Evolutionary conservation across 257 asterid species (phyloP).

Genomic region (Plantago major): DNA sequence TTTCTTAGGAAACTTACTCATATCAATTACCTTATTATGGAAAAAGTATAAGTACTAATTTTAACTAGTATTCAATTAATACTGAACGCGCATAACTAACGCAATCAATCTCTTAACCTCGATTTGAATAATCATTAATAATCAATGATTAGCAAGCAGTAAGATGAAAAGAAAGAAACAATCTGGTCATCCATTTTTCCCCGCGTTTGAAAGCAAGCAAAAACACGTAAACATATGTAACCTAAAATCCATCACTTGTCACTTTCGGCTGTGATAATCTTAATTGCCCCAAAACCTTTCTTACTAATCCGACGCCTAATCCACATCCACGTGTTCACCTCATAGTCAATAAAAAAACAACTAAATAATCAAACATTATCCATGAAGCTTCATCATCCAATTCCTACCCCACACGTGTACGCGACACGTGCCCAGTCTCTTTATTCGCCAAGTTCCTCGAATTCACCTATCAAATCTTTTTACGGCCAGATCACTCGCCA

Average conservation of each 20-base stretch:
- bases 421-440: slow-evolving; percentile 30
- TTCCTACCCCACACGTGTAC: slow-evolving; percentile 20
- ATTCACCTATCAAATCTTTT: not conserved
- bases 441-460: slow-evolving; percentile 14
- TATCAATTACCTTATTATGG: too few relatives aligned
- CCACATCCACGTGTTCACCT: slow-evolving; percentile 32
- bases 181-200: slow-evolving; percentile 1
- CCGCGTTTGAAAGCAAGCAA: slow-evolving; percentile 14
- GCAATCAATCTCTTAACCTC: too few relatives aligned
- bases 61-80: too few relatives aligned
- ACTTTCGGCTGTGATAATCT: slow-evolving; percentile 28
- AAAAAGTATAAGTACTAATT: too few relatives aligned
- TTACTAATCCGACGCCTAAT: slow-evolving; percentile 3
- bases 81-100: too few relatives aligned
- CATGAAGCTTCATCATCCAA: slow-evolving; percentile 34
- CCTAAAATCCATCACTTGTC: slow-evolving; percentile 13
- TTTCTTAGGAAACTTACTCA: too few relatives aligned
- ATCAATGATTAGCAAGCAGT: too few relatives aligned
- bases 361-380: slow-evolving; percentile 8
- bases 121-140: too few relatives aligned
- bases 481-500: slow-evolving; percentile 26
- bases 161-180: too few relatives aligned
- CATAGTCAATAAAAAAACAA: slow-evolving; percentile 14
- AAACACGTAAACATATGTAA: slow-evolving; percentile 7
- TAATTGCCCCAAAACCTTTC: slow-evolving; percentile 21